Evolutionary conservation across 2,329 filamentous ascomycete genomes (phyloP).

Genomic region (Diaporthe velutina): DNA sequence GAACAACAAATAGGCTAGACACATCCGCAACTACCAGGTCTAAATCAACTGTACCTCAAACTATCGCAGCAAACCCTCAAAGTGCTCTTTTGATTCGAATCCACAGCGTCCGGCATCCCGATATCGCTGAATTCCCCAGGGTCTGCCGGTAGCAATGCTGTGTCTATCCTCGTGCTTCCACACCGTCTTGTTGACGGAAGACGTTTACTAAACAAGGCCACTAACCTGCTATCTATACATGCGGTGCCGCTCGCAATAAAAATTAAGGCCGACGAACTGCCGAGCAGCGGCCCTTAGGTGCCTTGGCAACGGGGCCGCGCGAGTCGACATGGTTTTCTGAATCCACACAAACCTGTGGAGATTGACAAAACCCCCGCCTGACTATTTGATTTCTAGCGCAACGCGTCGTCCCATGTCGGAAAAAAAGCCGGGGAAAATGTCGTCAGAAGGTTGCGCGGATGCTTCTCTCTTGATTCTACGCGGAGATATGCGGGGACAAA

Average conservation of each 20-base stretch:
- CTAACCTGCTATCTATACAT: neutral
- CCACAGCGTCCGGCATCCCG: neutral
- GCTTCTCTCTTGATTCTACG: neutral
- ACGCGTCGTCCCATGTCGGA: neutral
- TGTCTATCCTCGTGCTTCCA: neutral
- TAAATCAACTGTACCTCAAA: too few relatives aligned
- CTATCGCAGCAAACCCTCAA: too few relatives aligned
- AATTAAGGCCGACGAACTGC: slow-evolving; percentile 3
- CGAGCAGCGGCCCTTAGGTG: neutral
- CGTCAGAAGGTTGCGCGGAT: neutral
- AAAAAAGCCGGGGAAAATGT: neutral
- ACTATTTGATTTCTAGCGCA: neutral
- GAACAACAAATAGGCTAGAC: too few relatives aligned
- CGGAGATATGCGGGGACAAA: neutral
- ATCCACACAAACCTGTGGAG: neutral
- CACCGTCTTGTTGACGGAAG: neutral
- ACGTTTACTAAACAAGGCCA: neutral
- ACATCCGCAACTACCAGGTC: too few relatives aligned
- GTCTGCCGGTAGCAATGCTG: neutral
- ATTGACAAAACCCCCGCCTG: neutral
- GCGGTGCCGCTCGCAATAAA: neutral
- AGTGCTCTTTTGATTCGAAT: neutral
- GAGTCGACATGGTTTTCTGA: slow-evolving; percentile 3
- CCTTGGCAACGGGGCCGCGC: slow-evolving; percentile 10
- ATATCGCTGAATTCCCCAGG: neutral